A percentile compares a stretch with the other conserved stretches of the same genome.
Evolutionary conservation across 1,284 basidiomycete species (phyloP).

Genomic region (Ganoderma lucidum): DNA sequence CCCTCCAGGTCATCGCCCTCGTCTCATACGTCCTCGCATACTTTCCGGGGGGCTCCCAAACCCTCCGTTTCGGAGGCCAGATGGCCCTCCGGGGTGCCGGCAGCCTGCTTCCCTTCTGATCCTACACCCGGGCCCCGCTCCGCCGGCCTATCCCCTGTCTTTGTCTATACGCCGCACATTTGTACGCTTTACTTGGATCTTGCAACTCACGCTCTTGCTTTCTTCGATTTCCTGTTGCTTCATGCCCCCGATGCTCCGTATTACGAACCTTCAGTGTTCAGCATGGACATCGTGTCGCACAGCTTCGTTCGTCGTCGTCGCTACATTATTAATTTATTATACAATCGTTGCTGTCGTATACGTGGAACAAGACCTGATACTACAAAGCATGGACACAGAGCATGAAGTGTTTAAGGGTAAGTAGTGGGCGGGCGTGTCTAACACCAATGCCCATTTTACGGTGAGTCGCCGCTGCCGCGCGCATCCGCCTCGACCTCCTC

Average conservation of each 20-base stretch:
- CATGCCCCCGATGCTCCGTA: neutral
- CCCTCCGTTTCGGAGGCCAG: constrained; percentile 83
- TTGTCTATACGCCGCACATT: constrained; percentile 7
- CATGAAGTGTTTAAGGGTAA: neutral
- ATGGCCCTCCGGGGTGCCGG: constrained; percentile 85
- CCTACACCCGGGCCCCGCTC: neutral
- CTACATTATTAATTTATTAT: constrained; percentile 26
- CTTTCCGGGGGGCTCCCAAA: constrained; percentile 87
- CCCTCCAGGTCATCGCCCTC: constrained; percentile 75
- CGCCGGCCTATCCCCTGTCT: neutral
- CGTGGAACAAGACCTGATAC: neutral
- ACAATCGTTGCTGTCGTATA: constrained; percentile 24
- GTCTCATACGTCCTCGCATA: constrained; percentile 90
- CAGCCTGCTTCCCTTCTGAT: constrained; percentile 78
- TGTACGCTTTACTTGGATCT: constrained; percentile 11
- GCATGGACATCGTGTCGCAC: neutral
- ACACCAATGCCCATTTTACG: constrained; percentile 32
- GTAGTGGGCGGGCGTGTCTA: neutral
- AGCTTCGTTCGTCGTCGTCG: neutral
- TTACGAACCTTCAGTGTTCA: neutral
- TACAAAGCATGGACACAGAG: neutral
- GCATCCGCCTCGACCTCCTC: constrained; percentile 43
- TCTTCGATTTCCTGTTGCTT: neutral
- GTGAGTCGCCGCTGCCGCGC: constrained; percentile 32
- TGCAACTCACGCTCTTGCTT: constrained; percentile 1